Conservation (phyloP, 306 rosid genomes). For the Arachis hypogaea region DNA sequence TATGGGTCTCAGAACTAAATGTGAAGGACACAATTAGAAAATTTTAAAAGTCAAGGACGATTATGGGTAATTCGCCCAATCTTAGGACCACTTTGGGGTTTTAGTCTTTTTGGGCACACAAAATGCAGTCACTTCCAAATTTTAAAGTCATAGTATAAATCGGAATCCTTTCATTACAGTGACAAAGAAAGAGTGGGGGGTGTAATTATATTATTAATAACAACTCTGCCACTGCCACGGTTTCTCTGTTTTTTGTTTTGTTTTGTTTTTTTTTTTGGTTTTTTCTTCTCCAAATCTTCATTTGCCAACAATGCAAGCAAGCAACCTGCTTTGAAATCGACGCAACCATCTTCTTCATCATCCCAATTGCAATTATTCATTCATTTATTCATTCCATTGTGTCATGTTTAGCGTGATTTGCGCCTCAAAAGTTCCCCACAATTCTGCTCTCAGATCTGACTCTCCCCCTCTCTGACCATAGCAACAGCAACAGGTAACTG, state of each 20-base stretch:
- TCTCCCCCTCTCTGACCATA: conserved; percentile 14
- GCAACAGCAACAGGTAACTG: conserved; percentile 30
- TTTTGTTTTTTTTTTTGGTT: not conserved
- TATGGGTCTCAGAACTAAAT: no score
- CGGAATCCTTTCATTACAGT: not conserved
- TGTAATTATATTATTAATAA: not conserved
- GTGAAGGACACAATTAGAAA: no score
- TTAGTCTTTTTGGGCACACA: no score
- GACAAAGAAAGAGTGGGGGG: conserved; percentile 38
- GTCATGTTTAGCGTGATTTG: conserved; percentile 37
- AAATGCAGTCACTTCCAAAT: no score
- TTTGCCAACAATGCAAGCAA: conserved; percentile 44
- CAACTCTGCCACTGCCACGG: conserved; percentile 31
- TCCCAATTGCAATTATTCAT: not conserved
- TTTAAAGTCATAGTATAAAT: no score
- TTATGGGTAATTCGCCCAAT: no score
- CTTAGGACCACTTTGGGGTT: no score
- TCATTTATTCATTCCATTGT: not conserved
- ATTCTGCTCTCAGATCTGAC: conserved; percentile 50
- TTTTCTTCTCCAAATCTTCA: conserved; percentile 21
- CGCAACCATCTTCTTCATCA: conserved; percentile 36
- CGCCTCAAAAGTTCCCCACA: conserved; percentile 29
- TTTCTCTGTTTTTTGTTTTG: not conserved
- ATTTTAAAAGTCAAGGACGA: no score
- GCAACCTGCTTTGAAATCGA: conserved; percentile 45